Evolutionary conservation across 495 filamentous ascomycete species (phyloP).

Genomic region (Daldinia childiae): DNA sequence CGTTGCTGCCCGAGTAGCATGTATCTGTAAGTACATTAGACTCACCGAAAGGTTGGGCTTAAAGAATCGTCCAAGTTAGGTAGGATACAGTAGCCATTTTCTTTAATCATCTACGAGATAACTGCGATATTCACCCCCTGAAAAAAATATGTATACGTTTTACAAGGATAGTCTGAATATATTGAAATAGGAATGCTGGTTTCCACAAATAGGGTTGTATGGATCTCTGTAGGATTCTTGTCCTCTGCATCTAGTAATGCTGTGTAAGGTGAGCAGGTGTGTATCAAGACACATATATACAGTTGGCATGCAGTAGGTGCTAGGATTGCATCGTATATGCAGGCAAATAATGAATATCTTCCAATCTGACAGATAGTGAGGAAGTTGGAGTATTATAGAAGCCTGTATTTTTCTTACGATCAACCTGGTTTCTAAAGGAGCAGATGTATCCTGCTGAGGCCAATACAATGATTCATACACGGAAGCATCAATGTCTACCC

Average conservation of each 20-base stretch:
- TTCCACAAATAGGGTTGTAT: neutral
- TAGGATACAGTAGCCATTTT: no score
- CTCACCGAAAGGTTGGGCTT: neutral
- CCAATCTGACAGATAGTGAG: neutral
- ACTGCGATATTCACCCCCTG: no score
- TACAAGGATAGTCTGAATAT: no score
- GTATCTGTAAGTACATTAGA: neutral
- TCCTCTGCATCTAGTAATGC: neutral
- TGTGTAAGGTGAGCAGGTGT: neutral
- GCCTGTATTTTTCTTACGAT: neutral
- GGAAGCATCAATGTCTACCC: neutral
- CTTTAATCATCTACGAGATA: no score
- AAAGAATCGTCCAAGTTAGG: no score
- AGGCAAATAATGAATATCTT: neutral
- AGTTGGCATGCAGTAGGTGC: neutral
- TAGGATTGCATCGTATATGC: neutral
- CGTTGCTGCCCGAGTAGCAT: neutral
- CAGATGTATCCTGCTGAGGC: neutral
- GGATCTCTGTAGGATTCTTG: neutral
- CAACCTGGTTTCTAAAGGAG: neutral
- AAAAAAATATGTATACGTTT: no score
- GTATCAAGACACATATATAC: neutral
- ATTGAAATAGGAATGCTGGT: neutral
- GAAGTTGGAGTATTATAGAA: neutral
- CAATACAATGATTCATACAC: neutral